Percentiles rank a stretch among this genome's conserved stretches.
These are phyloP conservation scores for Lodderomyces oxycetoniae DNA, from an alignment of 1,139 yeast genomes.

Conservation along the genomic window DNA sequence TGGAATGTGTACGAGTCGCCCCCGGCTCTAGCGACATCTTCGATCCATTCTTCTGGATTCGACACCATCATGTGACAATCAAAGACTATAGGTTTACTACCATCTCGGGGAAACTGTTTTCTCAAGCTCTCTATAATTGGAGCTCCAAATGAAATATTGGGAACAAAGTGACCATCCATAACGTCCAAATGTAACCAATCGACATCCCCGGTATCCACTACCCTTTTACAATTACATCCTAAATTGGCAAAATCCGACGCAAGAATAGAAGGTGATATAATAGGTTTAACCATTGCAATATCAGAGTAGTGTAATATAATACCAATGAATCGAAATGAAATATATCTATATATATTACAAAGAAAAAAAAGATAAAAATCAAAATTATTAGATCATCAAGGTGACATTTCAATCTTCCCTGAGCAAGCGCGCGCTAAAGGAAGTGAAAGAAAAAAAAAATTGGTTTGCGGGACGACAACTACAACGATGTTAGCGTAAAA, in stretches of 20 bases:
- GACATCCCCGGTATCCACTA: slow-evolving; percentile 65
- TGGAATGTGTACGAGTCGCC: slow-evolving; percentile 97
- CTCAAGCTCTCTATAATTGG: slow-evolving; percentile 82
- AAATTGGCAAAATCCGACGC: slow-evolving; percentile 92
- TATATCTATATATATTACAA: too few relatives aligned
- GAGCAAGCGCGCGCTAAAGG: too few relatives aligned
- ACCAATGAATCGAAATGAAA: not conserved
- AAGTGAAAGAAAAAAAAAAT: too few relatives aligned
- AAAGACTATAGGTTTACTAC: slow-evolving; percentile 57
- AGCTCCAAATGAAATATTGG: slow-evolving; percentile 91
- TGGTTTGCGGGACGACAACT: too few relatives aligned
- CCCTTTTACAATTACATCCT: slow-evolving; percentile 80
- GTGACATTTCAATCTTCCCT: too few relatives aligned
- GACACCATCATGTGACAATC: slow-evolving; percentile 99
- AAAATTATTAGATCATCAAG: too few relatives aligned
- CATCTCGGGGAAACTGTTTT: slow-evolving; percentile 60
- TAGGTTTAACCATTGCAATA: slow-evolving; percentile 76
- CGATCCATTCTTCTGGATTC: slow-evolving; percentile 93
- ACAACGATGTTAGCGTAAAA: too few relatives aligned
- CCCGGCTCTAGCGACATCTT: slow-evolving; percentile 87
- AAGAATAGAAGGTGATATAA: slow-evolving; percentile 92
- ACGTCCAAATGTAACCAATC: slow-evolving; percentile 98
- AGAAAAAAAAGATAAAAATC: too few relatives aligned
- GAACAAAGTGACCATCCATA: slow-evolving; percentile 98
- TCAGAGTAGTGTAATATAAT: too few relatives aligned